Evolutionary conservation across 768 basidiomycete genomes (phyloP).

Genomic region (Calocera cornea): DNA sequence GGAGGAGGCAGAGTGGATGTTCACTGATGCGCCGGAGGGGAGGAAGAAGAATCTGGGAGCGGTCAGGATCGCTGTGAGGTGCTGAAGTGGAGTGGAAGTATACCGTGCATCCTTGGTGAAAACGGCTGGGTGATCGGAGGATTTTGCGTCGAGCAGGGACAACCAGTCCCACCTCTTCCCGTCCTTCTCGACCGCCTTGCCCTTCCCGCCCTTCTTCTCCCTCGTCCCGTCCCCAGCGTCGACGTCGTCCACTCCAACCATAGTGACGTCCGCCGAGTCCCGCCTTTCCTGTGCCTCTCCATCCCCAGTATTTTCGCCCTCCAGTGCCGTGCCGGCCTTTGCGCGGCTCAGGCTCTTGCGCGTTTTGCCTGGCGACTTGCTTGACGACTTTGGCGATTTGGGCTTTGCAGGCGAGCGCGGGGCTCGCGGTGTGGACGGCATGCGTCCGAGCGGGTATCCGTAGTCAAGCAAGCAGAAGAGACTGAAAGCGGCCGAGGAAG

Average conservation of each 20-base stretch:
- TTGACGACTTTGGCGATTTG: neutral
- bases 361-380: neutral
- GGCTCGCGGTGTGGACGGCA: conserved; percentile 2
- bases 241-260: neutral
- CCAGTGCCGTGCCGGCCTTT: neutral
- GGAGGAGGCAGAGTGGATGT: conserved; percentile 68
- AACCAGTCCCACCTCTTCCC: neutral
- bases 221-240: neutral
- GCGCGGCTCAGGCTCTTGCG: neutral
- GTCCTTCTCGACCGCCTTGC: neutral
- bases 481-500: neutral
- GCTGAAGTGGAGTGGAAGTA: conserved; percentile 15
- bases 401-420: neutral
- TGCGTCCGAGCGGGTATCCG: neutral
- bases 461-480: neutral
- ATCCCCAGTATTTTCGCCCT: neutral
- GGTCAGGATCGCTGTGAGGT: conserved; percentile 5
- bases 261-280: neutral
- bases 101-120: conserved; percentile 86
- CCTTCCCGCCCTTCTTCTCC: neutral
- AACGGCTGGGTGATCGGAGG: conserved; percentile 46
- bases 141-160: neutral
- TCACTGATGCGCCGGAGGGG: conserved; percentile 63
- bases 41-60: conserved; percentile 69
- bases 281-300: too few relatives aligned